Base-by-base conservation (phyloP, 257 asterid genomes). In the Paraleonurus japonicus region DNA sequence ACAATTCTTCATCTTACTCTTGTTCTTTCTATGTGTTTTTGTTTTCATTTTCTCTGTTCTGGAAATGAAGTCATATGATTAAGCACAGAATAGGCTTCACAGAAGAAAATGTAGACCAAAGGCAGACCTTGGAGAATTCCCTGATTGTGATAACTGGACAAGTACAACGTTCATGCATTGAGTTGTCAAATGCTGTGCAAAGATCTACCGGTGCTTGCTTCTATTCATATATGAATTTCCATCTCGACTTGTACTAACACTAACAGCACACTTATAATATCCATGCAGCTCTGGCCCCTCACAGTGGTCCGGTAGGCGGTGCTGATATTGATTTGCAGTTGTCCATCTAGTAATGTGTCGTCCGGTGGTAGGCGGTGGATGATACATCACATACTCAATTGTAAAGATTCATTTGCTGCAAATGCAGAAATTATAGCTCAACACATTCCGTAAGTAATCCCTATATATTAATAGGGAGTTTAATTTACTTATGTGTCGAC, bases 121-220 rank as follows among this genome's bases (percentile, higher is more conserved):
- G 88, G 97, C 77, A 85, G 81, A 67, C 41, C 17, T 51, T 78
- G 85, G 99, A 91, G 92, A 84, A 80, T 79, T 84, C 88, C 64
- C 76, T 94, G 67, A 79, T 89, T 50, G 81, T 62, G 61, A 70
- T 82, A 88, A 79, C 81, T 66, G 85, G 54, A 41, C 90, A 94
- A 84, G 83, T 83, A 41, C 95, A 89, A 64, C 83, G 85, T 69
- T 74, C 88, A 73, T 93, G 85, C 0, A 81, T 80, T 11, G 83
- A 77, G 78, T 60, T 87, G 75, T 60, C 57, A 65, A 79, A 69
- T 65, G 86, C 89, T 15, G 89, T 85, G 87, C 78, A 70, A 68
- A 81, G 84, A 72, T 90, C 85, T 72, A 76, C 33, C 1, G 93
- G 97, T 89, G 86, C 74, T 30, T 61, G 10, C 59, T 64, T 67